phyloP scores from a whole-genome alignment of 306 rosid genomes.

The Inga oerstediana region DNA sequence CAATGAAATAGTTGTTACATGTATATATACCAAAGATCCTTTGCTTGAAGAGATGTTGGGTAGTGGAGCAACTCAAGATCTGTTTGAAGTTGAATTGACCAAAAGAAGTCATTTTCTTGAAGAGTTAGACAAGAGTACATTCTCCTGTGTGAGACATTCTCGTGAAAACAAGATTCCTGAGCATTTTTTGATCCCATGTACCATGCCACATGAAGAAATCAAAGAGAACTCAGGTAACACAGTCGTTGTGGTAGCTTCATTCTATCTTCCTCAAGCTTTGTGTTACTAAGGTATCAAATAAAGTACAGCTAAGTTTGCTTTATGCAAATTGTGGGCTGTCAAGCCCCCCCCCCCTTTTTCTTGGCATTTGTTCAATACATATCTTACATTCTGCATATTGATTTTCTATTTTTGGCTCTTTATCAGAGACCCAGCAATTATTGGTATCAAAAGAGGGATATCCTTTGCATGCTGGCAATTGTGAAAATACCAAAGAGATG shows the following conservation, averaged over 20 bases:
- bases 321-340: not conserved
- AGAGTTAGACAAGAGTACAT: conserved; percentile 21
- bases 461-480: conserved; percentile 20
- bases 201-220: conserved; percentile 24
- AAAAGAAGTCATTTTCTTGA: conserved; percentile 31
- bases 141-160: not conserved
- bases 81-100: conserved; percentile 30
- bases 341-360: not conserved
- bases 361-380: not conserved
- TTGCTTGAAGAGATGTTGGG: conserved; percentile 29
- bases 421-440: conserved; percentile 39
- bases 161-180: conserved; percentile 15
- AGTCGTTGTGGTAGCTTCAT: conserved; percentile 31
- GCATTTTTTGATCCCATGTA: conserved; percentile 23
- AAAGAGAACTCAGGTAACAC: conserved; percentile 39
- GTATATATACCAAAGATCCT: conserved; percentile 8
- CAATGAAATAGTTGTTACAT: conserved; percentile 31
- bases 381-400: conserved; percentile 19
- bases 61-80: conserved; percentile 31
- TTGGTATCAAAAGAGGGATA: conserved; percentile 9
- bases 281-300: conserved; percentile 3
- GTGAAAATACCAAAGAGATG: conserved; percentile 20
- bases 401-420: conserved; percentile 23
- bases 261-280: not conserved
- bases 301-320: not conserved